A percentile compares a stretch with the other conserved stretches of the same genome.
These are phyloP conservation scores for Candida boleticola DNA, from an alignment of 805 yeast genomes.

Conservation along the genomic window DNA sequence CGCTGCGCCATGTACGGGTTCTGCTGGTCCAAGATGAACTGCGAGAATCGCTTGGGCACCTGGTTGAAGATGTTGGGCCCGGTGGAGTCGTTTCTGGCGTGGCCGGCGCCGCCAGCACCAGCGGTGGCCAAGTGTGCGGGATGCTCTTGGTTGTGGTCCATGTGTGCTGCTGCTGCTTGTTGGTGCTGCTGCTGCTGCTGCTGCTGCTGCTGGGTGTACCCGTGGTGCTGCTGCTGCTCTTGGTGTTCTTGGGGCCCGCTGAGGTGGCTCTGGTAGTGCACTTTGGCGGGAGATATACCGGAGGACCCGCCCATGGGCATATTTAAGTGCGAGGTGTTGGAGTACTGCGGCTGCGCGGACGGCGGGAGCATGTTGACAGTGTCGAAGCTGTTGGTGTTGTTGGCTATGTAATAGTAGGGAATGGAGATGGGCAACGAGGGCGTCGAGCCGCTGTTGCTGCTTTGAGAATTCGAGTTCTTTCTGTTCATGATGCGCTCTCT, in stretches of 20 bases:
- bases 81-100: background rate
- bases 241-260: background rate
- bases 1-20: slow-evolving; percentile 17
- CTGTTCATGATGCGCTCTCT: background rate
- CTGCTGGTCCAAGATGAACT: slow-evolving; percentile 37
- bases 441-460: slow-evolving; percentile 15
- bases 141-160: background rate
- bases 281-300: background rate
- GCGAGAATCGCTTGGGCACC: slow-evolving; percentile 41
- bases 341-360: slow-evolving; percentile 16
- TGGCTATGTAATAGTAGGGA: slow-evolving; percentile 24
- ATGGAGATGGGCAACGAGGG: slow-evolving; percentile 27
- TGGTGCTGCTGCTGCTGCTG: background rate
- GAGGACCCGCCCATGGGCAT: background rate
- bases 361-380: slow-evolving; percentile 21
- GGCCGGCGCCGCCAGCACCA: background rate
- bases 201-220: background rate
- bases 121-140: background rate
- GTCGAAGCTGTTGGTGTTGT: slow-evolving; percentile 21
- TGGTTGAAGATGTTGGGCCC: slow-evolving; percentile 21
- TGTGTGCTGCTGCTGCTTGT: background rate
- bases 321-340: slow-evolving; percentile 25
- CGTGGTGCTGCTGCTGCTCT: background rate
- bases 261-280: background rate
- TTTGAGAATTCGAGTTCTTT: slow-evolving; percentile 3